Percentiles rank a stretch among this genome's conserved stretches.
Evolutionary conservation across 176 grass and related monocot genomes (phyloP).

Genomic region (Oropetium thomaeum): DNA sequence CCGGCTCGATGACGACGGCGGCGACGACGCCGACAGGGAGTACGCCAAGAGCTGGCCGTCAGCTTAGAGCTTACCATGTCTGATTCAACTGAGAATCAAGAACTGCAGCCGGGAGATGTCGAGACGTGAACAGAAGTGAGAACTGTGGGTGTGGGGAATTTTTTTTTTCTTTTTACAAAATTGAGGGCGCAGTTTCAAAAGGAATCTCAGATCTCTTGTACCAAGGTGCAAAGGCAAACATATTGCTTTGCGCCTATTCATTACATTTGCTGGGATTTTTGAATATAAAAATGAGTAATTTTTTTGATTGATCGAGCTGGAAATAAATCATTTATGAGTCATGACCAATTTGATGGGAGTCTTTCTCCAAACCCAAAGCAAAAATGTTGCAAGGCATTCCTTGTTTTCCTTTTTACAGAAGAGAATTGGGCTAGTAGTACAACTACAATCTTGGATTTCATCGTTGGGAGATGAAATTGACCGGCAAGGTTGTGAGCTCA

Average conservation of each 20-base stretch:
- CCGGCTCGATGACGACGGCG: constrained; percentile 34
- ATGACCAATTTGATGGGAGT: not conserved
- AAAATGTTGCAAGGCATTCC: no score
- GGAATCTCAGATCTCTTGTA: not conserved
- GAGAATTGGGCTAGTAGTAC: no score
- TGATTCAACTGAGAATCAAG: constrained; percentile 12
- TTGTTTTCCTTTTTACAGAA: no score
- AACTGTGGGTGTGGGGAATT: not conserved
- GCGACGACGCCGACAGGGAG: constrained; percentile 17
- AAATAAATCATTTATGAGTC: not conserved
- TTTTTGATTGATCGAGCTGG: not conserved
- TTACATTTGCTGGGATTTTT: not conserved
- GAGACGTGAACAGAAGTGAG: not conserved
- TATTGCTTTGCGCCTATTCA: constrained; percentile 29
- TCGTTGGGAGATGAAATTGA: no score
- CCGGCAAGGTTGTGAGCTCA: no score
- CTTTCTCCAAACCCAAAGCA: not conserved
- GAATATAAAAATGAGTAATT: not conserved
- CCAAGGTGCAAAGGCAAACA: constrained; percentile 25
- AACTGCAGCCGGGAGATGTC: not conserved
- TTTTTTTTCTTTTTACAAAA: not conserved
- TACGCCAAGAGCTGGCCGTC: constrained; percentile 54
- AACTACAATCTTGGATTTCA: no score
- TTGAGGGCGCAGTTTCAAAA: not conserved
- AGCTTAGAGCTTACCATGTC: constrained; percentile 66